Conservation (phyloP, 169 alveolate species). For the Plasmodium ovale region DNA sequence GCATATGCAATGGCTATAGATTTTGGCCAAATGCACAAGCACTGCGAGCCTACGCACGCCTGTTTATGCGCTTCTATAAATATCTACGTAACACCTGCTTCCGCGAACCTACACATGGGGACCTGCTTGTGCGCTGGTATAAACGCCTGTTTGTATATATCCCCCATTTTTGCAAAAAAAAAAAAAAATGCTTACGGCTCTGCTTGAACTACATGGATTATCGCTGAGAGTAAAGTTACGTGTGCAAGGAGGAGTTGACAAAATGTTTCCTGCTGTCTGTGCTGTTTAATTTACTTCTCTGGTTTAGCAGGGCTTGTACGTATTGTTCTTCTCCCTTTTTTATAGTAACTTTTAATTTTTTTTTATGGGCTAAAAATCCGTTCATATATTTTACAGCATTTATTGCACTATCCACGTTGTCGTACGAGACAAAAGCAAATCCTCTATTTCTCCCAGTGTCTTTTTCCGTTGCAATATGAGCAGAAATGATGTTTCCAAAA, state of each 20-base stretch:
- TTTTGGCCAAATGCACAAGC: too few species aligned
- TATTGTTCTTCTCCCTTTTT: conserved; percentile 91
- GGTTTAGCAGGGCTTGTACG: conserved; percentile 56
- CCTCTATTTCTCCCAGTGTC: conserved; percentile 93
- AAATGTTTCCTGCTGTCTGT: conserved; percentile 43
- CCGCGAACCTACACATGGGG: too few species aligned
- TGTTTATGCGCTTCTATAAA: too few species aligned
- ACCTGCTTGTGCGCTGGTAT: too few species aligned
- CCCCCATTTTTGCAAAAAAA: too few species aligned
- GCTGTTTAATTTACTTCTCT: conserved; percentile 36
- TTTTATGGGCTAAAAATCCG: conserved; percentile 90
- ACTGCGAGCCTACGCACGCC: too few species aligned
- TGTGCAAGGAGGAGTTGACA: conserved; percentile 7
- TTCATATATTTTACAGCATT: conserved; percentile 92
- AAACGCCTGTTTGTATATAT: too few species aligned
- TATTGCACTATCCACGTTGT: conserved; percentile 90
- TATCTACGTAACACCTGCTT: too few species aligned
- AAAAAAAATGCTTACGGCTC: background rate
- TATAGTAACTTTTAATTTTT: conserved; percentile 90
- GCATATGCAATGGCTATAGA: background rate
- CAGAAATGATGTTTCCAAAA: conserved; percentile 91
- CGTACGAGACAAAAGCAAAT: conserved; percentile 93
- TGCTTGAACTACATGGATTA: background rate
- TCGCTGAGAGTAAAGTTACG: background rate
- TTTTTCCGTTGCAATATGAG: conserved; percentile 92